Percentiles rank a stretch among this genome's conserved stretches.
phyloP scores from a whole-genome alignment of 805 yeast genomes.

The Myxozyma neotropica region DNA sequence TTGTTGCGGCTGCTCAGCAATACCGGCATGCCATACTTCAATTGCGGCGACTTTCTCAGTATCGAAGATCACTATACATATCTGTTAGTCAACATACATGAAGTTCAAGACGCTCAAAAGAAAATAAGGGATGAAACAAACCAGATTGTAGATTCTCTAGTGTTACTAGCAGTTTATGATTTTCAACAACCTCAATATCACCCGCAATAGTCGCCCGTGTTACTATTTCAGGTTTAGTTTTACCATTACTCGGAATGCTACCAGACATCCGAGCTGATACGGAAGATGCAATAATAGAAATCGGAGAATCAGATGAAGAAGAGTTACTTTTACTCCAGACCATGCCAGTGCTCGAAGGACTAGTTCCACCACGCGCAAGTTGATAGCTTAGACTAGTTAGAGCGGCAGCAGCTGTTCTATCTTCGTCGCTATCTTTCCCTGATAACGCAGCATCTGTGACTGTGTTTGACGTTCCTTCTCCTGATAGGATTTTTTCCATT shows the following conservation, averaged over 20 bases:
- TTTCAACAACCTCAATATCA: background rate
- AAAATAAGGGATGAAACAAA: background rate
- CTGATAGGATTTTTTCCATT: constrained; percentile 27
- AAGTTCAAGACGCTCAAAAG: too few species aligned
- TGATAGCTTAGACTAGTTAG: constrained; percentile 10
- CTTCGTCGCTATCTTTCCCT: constrained; percentile 11
- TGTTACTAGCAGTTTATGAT: background rate
- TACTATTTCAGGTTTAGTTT: too few species aligned
- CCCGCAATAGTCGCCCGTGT: background rate
- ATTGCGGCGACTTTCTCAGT: background rate
- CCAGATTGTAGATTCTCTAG: constrained; percentile 7
- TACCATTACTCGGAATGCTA: too few species aligned
- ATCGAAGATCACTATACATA: constrained; percentile 7
- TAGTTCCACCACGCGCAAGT: background rate
- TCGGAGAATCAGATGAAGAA: background rate
- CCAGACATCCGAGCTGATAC: background rate
- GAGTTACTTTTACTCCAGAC: background rate
- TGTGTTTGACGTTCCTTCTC: background rate
- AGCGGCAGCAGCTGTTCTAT: constrained; percentile 19
- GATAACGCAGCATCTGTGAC: too few species aligned
- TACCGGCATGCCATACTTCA: background rate
- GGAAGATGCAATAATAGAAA: background rate
- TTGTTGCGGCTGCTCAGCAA: constrained; percentile 17
- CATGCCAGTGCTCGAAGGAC: background rate
- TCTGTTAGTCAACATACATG: background rate